Evolutionary conservation across 139 green algal species (phyloP).

Genomic region (Picochlorum sp.): DNA sequence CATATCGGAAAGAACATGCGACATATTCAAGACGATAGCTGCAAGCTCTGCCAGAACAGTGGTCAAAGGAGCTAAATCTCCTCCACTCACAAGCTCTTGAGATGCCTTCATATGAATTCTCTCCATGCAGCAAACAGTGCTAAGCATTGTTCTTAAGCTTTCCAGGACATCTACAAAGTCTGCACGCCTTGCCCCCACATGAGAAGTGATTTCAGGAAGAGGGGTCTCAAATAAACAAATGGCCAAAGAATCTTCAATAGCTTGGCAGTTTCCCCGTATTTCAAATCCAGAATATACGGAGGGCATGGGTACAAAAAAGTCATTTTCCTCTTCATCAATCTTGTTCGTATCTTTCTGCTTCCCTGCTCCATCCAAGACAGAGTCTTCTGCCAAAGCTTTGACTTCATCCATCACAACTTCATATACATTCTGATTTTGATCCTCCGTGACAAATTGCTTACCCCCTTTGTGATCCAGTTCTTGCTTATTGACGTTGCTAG

Average conservation of each 20-base stretch:
- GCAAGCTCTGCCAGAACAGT: background rate
- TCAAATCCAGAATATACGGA: background rate
- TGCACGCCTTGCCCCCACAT: background rate
- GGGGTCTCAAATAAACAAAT: background rate
- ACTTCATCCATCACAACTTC: no score
- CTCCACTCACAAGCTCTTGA: background rate
- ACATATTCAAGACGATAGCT: background rate
- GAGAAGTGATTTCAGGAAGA: background rate
- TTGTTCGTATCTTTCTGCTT: no score
- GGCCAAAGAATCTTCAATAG: conserved; percentile 1
- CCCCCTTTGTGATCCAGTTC: no score
- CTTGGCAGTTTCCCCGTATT: background rate
- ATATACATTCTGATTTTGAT: no score
- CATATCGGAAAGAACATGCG: background rate
- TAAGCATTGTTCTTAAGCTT: background rate
- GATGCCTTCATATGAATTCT: background rate
- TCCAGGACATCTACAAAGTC: background rate
- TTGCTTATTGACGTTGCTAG: background rate
- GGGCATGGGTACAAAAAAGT: background rate
- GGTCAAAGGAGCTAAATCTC: background rate
- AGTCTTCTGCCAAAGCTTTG: no score
- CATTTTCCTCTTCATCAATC: no score
- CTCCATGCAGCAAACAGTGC: background rate
- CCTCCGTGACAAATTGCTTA: no score
- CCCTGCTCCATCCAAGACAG: no score